These are phyloP conservation scores for Neurospora africana DNA, from an alignment of 495 filamentous ascomycete species.

Conservation along the genomic window DNA sequence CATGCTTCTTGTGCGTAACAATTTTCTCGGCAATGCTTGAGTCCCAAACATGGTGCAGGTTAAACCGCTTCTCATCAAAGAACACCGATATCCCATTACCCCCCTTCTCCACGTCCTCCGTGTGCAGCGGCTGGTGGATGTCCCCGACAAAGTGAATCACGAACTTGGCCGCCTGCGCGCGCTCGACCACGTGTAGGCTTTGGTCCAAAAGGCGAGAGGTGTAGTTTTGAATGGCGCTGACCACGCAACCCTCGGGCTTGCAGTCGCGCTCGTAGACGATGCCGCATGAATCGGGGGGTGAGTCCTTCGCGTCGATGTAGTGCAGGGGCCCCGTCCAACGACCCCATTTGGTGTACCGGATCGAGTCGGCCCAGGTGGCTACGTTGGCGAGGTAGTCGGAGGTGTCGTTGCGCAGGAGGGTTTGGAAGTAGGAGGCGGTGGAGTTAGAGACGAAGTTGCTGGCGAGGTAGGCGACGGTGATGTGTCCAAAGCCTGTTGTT, in stretches of 20 bases:
- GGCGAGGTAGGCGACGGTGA: constrained; percentile 47
- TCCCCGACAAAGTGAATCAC: constrained; percentile 57
- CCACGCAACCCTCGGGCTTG: constrained; percentile 47
- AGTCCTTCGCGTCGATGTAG: constrained; percentile 62
- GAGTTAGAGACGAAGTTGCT: constrained; percentile 31
- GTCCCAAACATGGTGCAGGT: constrained; percentile 57
- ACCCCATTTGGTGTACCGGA: constrained; percentile 48
- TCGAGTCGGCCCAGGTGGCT: constrained; percentile 55
- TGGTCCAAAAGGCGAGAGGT: constrained; percentile 39
- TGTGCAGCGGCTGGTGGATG: constrained; percentile 57
- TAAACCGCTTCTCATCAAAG: constrained; percentile 38
- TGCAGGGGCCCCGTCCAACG: constrained; percentile 50
- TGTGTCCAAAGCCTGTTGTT: constrained; percentile 43
- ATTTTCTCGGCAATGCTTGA: constrained; percentile 50
- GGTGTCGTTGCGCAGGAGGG: constrained; percentile 34
- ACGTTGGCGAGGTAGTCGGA: constrained; percentile 46
- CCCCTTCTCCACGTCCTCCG: constrained; percentile 46
- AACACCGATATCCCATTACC: constrained; percentile 51
- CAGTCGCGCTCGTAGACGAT: constrained; percentile 55
- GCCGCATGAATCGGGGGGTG: constrained; percentile 47
- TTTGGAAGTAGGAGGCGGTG: constrained; percentile 33
- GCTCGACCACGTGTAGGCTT: constrained; percentile 25
- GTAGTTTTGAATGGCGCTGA: constrained; percentile 51
- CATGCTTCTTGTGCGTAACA: constrained; percentile 29
- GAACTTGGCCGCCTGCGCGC: constrained; percentile 47